Base-by-base conservation (phyloP, 495 filamentous ascomycete genomes). In the Ascodesmis nigricans region DNA sequence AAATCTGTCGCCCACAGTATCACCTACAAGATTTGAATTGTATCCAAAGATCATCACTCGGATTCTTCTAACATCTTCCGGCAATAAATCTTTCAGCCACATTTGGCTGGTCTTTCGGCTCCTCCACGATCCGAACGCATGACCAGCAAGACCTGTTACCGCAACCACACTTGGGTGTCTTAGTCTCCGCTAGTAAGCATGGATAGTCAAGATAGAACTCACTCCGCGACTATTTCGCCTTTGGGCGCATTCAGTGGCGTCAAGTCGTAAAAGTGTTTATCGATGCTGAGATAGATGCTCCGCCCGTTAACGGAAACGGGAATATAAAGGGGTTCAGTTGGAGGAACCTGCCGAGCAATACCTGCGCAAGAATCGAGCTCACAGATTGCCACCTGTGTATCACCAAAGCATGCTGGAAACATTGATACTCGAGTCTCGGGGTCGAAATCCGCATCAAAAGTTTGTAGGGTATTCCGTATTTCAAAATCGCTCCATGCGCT, bases 231-330 rank as follows among this genome's bases (percentile, higher is more conserved):
- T 14, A 31, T 29, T 32, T 6, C 14, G 10, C 28, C 35, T 31
- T 38, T 9, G 8, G 35, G 35, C 3, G 27, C 22, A 27, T 38
- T 38, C 27, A 38, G 28, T 14, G 35, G 35, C 7, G 35, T 38
- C 17, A 38, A 29, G 17, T 32, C 26, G 16, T 38, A 38, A 32
- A 38, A 38, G 13, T 31, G 27, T 17, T 17, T 38, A 11, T 38
- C 26, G 11, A 38, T 38, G 14, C 17, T 22, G 16, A 38, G 28
- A 30, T 11, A 6, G 5, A 14, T 30, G n/a, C 16, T 14, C 6
- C 9, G 13, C 28, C 28, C 28, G 16, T 14, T 30, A 14, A 14
- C 5, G n/a, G 28, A 6, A 13, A 5, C 16, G 13, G 16, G 9
- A 30, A 30, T 14, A 13, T 30, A 13, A 5, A 14, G n/a, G 6